Base-by-base conservation (phyloP, 805 yeast species). In the Metschnikowia henanensis region DNA sequence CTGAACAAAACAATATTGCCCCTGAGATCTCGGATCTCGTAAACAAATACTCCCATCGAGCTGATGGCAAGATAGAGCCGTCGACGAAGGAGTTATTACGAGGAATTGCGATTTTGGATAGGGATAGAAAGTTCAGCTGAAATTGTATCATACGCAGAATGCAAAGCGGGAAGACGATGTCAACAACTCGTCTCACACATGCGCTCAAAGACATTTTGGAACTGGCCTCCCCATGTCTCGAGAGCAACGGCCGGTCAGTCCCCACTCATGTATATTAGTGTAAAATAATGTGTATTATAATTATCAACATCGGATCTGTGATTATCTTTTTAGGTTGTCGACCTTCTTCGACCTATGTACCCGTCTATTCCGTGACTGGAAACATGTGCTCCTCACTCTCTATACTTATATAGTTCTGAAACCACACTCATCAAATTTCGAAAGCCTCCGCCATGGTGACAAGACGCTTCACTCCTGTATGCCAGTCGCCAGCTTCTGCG, bases 401-500 rank as follows among this genome's bases (percentile, higher is more conserved):
- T n/a, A n/a, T n/a, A n/a, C n/a, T n/a, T n/a, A n/a, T n/a, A 22
- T 22, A 7, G 25, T 22, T 8, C 13, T n/a, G 15, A 28, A 10
- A 6, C 6, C 15, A 6, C 7, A 28, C 13, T 8, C n/a, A 5
- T 26, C 19, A 42, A 13, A 42, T 29, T 28, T 42, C 51, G 20
- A 51, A 51, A 6, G 72, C 75, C 50, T 71, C 75, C 3, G 72
- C 80, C 77, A 94, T 87, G 50, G 84, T 84, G 49, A 92, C 81
- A 50, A 94, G 75, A 55, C 97, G 81, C 65, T 85, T 89, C 36
- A 94, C 84, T 55, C 99, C 99, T 25, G 86, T 80, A 70, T 86
- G 79, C 99, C 99, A 94, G 57, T 84, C 81, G 12, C 96, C 97
- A 51, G 85, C 80, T 63, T 91, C 95, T 19, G 76, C 79, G 19